Evolutionary conservation across 306 rosid genomes (phyloP), one percentile per base, ranked within the genome.

Genomic region (Fragaria nilgerrensis): DNA sequence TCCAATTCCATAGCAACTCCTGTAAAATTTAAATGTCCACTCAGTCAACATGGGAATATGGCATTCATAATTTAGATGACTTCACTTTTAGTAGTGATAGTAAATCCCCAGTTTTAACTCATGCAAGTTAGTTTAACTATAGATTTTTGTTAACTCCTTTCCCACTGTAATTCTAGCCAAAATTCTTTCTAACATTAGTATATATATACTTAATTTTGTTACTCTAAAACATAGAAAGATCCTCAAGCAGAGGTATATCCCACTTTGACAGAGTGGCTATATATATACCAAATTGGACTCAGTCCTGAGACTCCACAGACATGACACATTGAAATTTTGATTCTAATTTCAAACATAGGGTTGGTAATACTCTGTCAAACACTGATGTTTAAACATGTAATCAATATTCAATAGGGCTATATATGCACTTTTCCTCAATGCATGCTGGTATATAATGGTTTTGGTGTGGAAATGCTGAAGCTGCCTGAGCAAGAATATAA

Each of bases 1-100:
- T 95, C 99, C 85, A 95, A 76, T 82, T 95, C 99, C 99, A 95
- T 95, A 41, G 99, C 99, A 81, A 95, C 99, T 70, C 99, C 99
- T 95, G 88, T 68, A 77, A 5, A 43, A 36, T 73, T 69, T 47
- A 64, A 71, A 39, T 43, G 23, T 58, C 45, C 75, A 5, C 29
- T 69, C 34, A 48, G 39, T 70, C 8, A 69, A 48, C 62, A 59
- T 17, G 45, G 45, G 23, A 65, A 75, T 20, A 32, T 39, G 62
- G 44, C 17, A 25, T 2, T 17, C 44, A 56, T 39, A 39, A 25
- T 58, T 23, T 25, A 39, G 23, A 55, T 32, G 50, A 58, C n/a
- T 56, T 56, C 25, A 14, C 47, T 6, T 20, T 58, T 39, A 17
- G 22, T 22, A 59, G 37, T 56, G 36, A 44, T 69, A 37, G 56